phyloP scores from a whole-genome alignment of 2,329 filamentous ascomycete genomes.

The Aspergillus arachidicola region DNA sequence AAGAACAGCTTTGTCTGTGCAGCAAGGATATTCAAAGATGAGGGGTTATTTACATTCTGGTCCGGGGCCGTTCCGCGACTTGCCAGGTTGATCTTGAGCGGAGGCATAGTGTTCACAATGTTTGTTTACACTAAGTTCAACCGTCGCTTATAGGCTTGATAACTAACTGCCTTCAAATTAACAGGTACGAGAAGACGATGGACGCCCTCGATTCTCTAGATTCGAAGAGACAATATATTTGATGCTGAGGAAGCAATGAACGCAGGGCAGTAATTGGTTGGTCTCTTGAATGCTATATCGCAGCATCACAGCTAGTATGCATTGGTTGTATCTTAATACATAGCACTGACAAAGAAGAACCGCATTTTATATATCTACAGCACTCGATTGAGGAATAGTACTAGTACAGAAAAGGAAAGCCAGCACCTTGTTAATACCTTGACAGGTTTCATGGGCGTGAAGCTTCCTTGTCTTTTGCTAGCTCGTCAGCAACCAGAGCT shows the following conservation, averaged over 20 bases:
- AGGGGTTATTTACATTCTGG: constrained; percentile 91
- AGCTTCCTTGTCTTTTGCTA: constrained; percentile 43
- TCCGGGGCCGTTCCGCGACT: constrained; percentile 86
- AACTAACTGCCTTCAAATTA: constrained; percentile 15
- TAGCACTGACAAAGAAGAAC: neutral
- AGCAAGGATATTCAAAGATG: constrained; percentile 79
- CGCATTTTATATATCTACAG: neutral
- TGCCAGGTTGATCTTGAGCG: constrained; percentile 82
- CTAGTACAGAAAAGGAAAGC: constrained; percentile 8
- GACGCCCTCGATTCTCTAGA: constrained; percentile 79
- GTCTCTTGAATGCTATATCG: neutral
- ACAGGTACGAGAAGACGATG: constrained; percentile 88
- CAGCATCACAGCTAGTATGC: neutral
- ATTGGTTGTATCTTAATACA: neutral
- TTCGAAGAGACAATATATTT: constrained; percentile 82
- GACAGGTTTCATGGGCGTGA: constrained; percentile 8
- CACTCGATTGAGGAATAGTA: neutral
- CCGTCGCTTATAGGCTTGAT: neutral
- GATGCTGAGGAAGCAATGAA: constrained; percentile 24
- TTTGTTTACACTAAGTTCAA: constrained; percentile 43
- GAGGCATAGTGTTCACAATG: constrained; percentile 97
- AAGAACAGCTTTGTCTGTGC: constrained; percentile 88
- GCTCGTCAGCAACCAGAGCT: constrained; percentile 66
- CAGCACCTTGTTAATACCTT: constrained; percentile 1
- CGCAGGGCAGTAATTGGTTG: neutral